Evolutionary conservation across 306 rosid species (phyloP).

Genomic region (Vigna mungo): DNA sequence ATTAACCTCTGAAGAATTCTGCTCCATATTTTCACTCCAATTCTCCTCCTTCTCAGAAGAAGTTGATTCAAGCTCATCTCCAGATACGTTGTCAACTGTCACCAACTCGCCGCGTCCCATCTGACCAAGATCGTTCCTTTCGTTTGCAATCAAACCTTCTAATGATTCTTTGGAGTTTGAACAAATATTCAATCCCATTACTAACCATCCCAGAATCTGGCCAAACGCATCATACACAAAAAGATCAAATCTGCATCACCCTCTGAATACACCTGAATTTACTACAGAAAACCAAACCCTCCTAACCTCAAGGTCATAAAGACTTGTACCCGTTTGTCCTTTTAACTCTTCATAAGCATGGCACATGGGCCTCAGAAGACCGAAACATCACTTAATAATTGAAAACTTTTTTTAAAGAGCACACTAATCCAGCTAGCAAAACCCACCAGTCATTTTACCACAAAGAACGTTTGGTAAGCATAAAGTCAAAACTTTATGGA

Average conservation of each 20-base stretch:
- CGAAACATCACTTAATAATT: no score
- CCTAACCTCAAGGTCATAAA: background rate
- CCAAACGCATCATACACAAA: slow-evolving; percentile 7
- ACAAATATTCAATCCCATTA: slow-evolving; percentile 52
- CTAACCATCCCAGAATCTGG: slow-evolving; percentile 51
- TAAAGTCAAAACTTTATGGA: slow-evolving; percentile 29
- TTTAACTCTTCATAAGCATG: slow-evolving; percentile 16
- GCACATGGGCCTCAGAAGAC: slow-evolving; percentile 13
- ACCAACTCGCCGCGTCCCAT: slow-evolving; percentile 32
- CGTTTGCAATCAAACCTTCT: slow-evolving; percentile 41
- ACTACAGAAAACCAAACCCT: slow-evolving; percentile 28
- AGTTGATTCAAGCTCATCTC: slow-evolving; percentile 46
- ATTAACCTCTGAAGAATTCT: slow-evolving; percentile 45
- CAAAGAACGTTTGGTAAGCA: slow-evolving; percentile 51
- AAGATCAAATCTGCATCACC: slow-evolving; percentile 23
- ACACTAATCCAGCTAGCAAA: slow-evolving; percentile 21
- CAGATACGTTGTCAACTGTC: slow-evolving; percentile 22
- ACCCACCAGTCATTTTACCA: slow-evolving; percentile 48
- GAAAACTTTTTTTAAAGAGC: no score
- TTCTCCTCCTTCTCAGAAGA: slow-evolving; percentile 36
- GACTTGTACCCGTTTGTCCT: slow-evolving; percentile 19
- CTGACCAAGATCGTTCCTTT: slow-evolving; percentile 36
- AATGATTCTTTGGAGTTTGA: slow-evolving; percentile 36
- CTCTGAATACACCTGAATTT: slow-evolving; percentile 1
- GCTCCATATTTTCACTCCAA: slow-evolving; percentile 30